phyloP scores from a whole-genome alignment of 1,139 yeast genomes.

The Candida tunisiensis region DNA sequence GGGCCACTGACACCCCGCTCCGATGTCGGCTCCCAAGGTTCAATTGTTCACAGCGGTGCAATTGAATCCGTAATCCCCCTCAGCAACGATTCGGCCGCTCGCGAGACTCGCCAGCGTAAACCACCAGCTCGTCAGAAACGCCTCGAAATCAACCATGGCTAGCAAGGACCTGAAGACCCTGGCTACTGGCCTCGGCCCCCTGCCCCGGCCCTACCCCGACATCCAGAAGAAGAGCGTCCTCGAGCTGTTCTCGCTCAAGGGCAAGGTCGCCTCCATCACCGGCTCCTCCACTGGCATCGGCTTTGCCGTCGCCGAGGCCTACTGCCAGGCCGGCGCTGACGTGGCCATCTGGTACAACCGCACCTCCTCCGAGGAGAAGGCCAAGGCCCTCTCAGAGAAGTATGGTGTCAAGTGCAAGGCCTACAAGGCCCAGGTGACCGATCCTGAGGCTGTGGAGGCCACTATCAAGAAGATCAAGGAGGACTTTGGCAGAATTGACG shows the following conservation, averaged over 20 bases:
- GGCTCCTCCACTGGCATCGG: slow-evolving; percentile 87
- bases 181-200: not conserved
- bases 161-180: too few species aligned
- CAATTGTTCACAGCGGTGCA: too few species aligned
- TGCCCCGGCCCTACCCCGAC: slow-evolving; percentile 8
- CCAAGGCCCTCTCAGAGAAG: slow-evolving; percentile 35
- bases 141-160: too few species aligned
- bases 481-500: slow-evolving; percentile 68
- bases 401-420: slow-evolving; percentile 57
- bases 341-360: slow-evolving; percentile 74
- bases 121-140: too few species aligned
- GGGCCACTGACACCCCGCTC: too few species aligned
- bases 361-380: slow-evolving; percentile 40
- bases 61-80: too few species aligned
- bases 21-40: too few species aligned
- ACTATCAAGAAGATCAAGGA: slow-evolving; percentile 40
- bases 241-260: slow-evolving; percentile 10
- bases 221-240: slow-evolving; percentile 6
- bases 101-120: too few species aligned
- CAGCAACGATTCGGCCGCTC: too few species aligned
- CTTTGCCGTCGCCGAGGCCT: slow-evolving; percentile 67
- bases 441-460: slow-evolving; percentile 37
- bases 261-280: slow-evolving; percentile 53
- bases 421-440: slow-evolving; percentile 53
- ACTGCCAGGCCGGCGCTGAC: slow-evolving; percentile 83